These are phyloP conservation scores for Solanum pennellii DNA, from an alignment of 257 asterid species.

Conservation along the genomic window DNA sequence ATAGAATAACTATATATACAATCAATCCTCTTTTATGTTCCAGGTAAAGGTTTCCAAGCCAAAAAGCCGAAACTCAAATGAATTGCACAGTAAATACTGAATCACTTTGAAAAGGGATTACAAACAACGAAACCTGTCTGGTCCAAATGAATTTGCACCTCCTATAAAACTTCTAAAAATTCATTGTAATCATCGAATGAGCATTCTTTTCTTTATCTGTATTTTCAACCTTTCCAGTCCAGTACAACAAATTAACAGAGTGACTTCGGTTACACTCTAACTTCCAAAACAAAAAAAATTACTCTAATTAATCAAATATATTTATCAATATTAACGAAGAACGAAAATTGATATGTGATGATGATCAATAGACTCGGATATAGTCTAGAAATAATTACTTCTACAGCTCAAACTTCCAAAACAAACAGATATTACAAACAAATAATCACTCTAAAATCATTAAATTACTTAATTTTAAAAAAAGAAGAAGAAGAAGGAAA, in stretches of 20 bases:
- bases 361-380: constrained; percentile 27
- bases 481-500: not conserved
- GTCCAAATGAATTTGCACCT: not conserved
- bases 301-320: too few relatives aligned
- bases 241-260: not conserved
- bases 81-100: not conserved
- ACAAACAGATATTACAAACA: not conserved
- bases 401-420: not conserved
- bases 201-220: not conserved
- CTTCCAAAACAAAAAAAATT: not conserved
- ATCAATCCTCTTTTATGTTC: not conserved
- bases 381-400: not conserved
- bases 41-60: not conserved
- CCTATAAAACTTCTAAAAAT: not conserved
- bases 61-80: not conserved
- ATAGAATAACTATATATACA: not conserved
- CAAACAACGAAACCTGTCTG: not conserved
- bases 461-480: not conserved
- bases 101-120: not conserved
- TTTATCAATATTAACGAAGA: constrained; percentile 78
- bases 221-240: not conserved
- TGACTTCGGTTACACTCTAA: not conserved
- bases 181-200: not conserved
- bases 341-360: constrained; percentile 62
- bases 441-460: not conserved